Conservation (phyloP, 225 moss, liverwort and hornwort genomes). For the Asterella californica region DNA sequence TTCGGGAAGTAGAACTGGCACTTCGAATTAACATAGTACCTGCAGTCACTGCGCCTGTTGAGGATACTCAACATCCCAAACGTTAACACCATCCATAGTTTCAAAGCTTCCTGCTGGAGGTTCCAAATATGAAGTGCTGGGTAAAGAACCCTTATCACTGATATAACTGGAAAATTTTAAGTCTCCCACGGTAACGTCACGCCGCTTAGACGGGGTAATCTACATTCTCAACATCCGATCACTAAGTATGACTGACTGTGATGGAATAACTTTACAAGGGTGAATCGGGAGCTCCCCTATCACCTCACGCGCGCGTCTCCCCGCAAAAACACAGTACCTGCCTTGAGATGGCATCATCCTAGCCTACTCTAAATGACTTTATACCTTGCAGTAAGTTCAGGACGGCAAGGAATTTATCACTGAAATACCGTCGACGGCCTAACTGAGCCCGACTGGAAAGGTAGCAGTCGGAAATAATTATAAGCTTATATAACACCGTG, state of each 20-base stretch:
- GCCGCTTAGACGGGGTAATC: background rate
- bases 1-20: no score
- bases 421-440: background rate
- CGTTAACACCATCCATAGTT: no score
- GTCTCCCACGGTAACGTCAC: no score
- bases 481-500: background rate
- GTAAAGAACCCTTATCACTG: background rate
- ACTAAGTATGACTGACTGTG: background rate
- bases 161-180: background rate
- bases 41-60: background rate
- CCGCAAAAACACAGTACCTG: background rate
- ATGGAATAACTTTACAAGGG: conserved; percentile 12
- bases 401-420: background rate
- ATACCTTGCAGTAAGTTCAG: background rate
- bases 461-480: background rate
- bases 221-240: conserved; percentile 13
- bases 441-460: background rate
- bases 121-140: background rate
- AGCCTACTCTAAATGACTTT: background rate
- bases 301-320: conserved; percentile 10
- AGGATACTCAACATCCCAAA: no score
- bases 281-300: background rate
- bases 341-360: background rate
- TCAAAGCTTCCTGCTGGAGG: background rate
- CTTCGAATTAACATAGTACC: no score